Conservation (phyloP, 2,329 filamentous ascomycete species). For the Lecanosticta acicola region DNA sequence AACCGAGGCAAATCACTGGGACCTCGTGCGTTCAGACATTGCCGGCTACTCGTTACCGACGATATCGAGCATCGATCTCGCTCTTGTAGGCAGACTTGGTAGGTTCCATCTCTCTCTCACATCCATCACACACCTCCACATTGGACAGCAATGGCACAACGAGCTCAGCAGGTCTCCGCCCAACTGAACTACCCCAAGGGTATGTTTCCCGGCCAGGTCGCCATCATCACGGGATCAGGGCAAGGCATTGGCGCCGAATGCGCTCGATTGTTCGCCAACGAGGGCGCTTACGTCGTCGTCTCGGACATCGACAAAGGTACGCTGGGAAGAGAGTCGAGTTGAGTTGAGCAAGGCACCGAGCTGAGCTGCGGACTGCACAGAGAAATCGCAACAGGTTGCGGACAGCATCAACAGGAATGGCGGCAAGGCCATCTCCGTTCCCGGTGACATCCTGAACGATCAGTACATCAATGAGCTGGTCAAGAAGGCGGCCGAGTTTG, state of each 20-base stretch:
- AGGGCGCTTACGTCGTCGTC: conserved; percentile 78
- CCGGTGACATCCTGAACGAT: conserved; percentile 69
- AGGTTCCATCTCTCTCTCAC: too few relatives aligned
- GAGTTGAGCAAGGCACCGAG: not conserved
- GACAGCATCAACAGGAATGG: conserved; percentile 62
- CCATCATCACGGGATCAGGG: conserved; percentile 63
- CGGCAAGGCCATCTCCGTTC: conserved; percentile 64
- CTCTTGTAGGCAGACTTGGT: too few relatives aligned
- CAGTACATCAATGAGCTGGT: conserved; percentile 68
- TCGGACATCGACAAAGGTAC: conserved; percentile 81
- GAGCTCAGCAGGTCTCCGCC: conserved; percentile 62
- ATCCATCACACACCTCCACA: not conserved
- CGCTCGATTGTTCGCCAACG: conserved; percentile 72
- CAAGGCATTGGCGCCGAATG: conserved; percentile 78
- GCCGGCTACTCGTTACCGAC: too few relatives aligned
- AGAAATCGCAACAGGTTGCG: conserved; percentile 63
- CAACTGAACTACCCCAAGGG: conserved; percentile 81
- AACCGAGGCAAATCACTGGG: too few relatives aligned
- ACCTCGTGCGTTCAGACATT: too few relatives aligned
- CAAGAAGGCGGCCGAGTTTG: conserved; percentile 69
- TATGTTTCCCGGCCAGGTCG: conserved; percentile 70
- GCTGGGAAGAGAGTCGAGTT: conserved; percentile 2
- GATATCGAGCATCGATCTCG: too few relatives aligned
- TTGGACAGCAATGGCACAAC: conserved; percentile 25
- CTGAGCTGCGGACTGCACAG: conserved; percentile 39